Evolutionary conservation across 2,329 filamentous ascomycete species (phyloP), one percentile per base, ranked within the genome.

Genomic region (Dactylellina parvicollis): DNA sequence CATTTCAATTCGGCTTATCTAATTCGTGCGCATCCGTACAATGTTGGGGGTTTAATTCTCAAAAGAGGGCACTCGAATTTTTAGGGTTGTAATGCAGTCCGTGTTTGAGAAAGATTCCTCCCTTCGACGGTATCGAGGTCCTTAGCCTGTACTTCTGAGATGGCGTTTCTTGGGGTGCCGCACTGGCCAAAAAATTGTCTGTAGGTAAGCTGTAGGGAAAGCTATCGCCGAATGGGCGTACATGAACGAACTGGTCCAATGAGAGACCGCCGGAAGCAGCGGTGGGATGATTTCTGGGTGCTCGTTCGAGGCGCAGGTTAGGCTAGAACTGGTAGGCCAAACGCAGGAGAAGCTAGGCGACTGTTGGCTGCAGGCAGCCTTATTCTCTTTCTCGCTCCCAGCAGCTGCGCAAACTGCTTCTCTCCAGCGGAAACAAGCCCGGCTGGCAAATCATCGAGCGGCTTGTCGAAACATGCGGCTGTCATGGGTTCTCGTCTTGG

Each of bases 161-260:
- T 64, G 57, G 67, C 59, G 67, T 65, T 71, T 28, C 30, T 62
- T 65, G 59, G 67, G 47, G 40, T 65, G 67, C 67, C 34, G 50
- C 44, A 55, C 46, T 34, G 12, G 14, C 44, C 36, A 20, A 22
- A 30, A 36, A 7, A 26, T 44, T 12, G 12, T n/a, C 4, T 16
- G 44, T 46, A 49, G n/a, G n/a, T 8, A 54, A 10, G n/a, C 4
- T 30, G 20, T 34, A 36, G 18, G 5, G 34, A 40, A 47, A 49
- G 34, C 55, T 57, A 64, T 72, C 67, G 67, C 67, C 67, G 67
- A 72, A 65, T 65, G 60, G 67, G 59, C 67, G 46, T 65, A 72
- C 59, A 59, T 60, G 22, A 22, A 22, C 10, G 55, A 38, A 60
- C 34, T 32, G 26, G 52, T 20, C 57, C 59, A 64, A 72, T 57